Percentiles rank a stretch among this genome's conserved stretches.
phyloP scores from a whole-genome alignment of 202 grass and related monocot genomes.

The Cymbopogon flexuosus region DNA sequence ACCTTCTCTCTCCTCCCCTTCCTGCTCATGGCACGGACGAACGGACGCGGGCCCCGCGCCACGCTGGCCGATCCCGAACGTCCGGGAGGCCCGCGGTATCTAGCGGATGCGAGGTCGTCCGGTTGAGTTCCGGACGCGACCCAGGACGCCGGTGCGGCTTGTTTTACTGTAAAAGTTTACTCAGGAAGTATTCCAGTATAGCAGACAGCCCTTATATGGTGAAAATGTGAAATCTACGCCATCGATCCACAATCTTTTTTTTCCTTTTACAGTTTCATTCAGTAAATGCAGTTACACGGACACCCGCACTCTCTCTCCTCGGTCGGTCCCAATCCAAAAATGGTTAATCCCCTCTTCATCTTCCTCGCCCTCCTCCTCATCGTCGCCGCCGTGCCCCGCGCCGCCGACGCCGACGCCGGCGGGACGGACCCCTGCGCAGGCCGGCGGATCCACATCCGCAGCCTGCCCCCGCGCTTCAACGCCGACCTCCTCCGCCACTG shows the following conservation, averaged over 20 bases:
- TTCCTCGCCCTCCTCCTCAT: not conserved
- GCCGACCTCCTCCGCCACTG: not conserved
- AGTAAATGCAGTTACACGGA: not conserved
- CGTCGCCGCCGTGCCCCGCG: not conserved
- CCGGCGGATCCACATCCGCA: not conserved
- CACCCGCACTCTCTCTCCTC: not conserved
- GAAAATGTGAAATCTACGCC: not conserved
- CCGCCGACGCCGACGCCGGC: not conserved
- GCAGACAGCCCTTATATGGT: too few species aligned
- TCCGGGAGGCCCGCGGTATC: too few species aligned
- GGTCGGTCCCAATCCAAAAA: not conserved
- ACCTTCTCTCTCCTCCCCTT: too few species aligned
- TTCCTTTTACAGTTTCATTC: not conserved
- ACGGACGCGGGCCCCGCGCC: too few species aligned
- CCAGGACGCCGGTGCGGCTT: too few species aligned
- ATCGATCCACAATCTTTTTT: not conserved
- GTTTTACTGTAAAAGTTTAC: too few species aligned
- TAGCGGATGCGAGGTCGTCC: too few species aligned
- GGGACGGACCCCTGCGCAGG: not conserved
- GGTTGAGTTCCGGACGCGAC: too few species aligned
- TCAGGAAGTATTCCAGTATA: too few species aligned
- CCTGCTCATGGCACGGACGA: too few species aligned
- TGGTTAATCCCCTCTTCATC: not conserved
- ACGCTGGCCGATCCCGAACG: too few species aligned
- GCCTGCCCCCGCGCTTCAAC: not conserved